Percentiles rank a stretch among this genome's conserved stretches.
These are phyloP conservation scores for Pichia phayaonensis DNA, from an alignment of 805 yeast genomes.

Conservation along the genomic window DNA sequence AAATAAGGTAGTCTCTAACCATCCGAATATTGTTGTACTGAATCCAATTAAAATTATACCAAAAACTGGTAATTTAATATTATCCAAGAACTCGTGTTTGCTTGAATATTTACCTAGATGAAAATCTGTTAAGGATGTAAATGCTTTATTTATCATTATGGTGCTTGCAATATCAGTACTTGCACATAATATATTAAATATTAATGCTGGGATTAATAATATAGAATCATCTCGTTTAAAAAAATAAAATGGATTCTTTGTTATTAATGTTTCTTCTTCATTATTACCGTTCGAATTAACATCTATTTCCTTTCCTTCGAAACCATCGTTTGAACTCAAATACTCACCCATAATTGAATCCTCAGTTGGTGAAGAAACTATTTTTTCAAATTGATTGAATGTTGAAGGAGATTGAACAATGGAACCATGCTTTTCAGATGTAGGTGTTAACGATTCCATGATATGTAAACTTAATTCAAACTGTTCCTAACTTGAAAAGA, in stretches of 20 bases:
- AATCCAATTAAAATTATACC: constrained; percentile 39
- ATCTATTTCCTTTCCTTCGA: background rate
- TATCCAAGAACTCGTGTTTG: constrained; percentile 26
- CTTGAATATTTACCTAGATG: constrained; percentile 26
- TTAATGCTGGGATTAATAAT: constrained; percentile 14
- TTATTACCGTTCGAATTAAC: background rate
- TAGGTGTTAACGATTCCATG: background rate
- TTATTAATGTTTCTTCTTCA: background rate
- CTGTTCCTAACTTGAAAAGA: no score
- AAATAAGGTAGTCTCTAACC: constrained; percentile 57
- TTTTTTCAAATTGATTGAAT: background rate
- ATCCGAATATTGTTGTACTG: constrained; percentile 35
- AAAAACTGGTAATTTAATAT: constrained; percentile 31
- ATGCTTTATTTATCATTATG: constrained; percentile 58
- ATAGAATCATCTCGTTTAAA: constrained; percentile 19
- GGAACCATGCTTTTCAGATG: background rate
- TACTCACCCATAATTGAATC: background rate
- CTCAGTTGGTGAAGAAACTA: background rate
- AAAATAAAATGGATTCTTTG: constrained; percentile 21
- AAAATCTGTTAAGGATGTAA: constrained; percentile 35
- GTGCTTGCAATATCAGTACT: constrained; percentile 54
- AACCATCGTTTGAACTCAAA: background rate
- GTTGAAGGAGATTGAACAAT: background rate
- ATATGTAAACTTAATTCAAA: background rate
- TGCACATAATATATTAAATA: constrained; percentile 40